A percentile compares a stretch with the other conserved stretches of the same genome.
Conservation (phyloP, 2,329 filamentous ascomycete species). For the Aspergillus awamori region DNA sequence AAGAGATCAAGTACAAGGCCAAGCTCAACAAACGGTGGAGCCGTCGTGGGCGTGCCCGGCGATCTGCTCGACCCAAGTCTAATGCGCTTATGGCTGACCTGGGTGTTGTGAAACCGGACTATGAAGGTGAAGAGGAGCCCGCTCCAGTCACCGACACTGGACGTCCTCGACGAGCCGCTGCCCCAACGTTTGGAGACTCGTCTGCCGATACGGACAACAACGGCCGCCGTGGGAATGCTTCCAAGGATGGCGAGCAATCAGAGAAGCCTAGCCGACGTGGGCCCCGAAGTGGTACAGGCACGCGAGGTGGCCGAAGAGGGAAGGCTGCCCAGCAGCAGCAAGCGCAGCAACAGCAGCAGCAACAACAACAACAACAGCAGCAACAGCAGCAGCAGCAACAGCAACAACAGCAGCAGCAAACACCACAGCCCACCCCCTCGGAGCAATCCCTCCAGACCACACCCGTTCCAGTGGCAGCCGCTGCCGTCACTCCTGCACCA, state of each 20-base stretch:
- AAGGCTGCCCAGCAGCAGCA: conserved; percentile 38
- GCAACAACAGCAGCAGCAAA: conserved; percentile 22
- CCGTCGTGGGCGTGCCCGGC: conserved; percentile 43
- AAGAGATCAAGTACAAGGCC: conserved; percentile 54
- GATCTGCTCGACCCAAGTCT: conserved; percentile 47
- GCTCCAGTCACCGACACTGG: conserved; percentile 54
- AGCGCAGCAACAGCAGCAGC: conserved; percentile 23
- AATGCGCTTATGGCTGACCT: conserved; percentile 54
- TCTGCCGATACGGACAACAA: conserved; percentile 37
- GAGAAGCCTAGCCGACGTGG: conserved; percentile 42
- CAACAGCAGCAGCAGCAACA: conserved; percentile 26
- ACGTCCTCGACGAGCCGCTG: conserved; percentile 52
- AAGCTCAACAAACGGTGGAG: conserved; percentile 51
- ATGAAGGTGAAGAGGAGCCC: conserved; percentile 49
- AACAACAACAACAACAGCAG: conserved; percentile 17
- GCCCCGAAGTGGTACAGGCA: conserved; percentile 35
- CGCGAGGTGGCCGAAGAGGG: conserved; percentile 39
- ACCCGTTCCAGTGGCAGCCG: conserved; percentile 8
- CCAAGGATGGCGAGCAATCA: conserved; percentile 39
- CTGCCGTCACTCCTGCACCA: conserved; percentile 27
- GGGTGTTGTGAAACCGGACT: conserved; percentile 46
- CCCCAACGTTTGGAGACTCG: conserved; percentile 52
- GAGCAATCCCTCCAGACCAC: conserved; percentile 12
- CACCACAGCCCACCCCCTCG: conserved; percentile 16
- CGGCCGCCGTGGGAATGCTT: conserved; percentile 37